Percentiles rank a stretch among this genome's conserved stretches.
phyloP scores from a whole-genome alignment of 805 yeast species.

The Lipomyces mesembrius region DNA sequence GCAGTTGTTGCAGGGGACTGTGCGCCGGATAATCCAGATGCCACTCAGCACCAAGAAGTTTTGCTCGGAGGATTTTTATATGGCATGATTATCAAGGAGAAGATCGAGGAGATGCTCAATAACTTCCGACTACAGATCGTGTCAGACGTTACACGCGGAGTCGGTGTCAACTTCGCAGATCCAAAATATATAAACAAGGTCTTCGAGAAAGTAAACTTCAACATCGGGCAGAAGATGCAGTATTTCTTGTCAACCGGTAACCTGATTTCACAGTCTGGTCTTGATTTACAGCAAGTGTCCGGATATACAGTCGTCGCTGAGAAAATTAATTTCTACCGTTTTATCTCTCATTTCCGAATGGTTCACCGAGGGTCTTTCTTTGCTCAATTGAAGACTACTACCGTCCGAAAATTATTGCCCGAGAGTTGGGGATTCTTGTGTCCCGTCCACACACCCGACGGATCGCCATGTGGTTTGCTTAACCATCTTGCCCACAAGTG shows the following conservation, averaged over 20 bases:
- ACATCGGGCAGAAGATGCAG: constrained; percentile 91
- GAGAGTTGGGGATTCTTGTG: constrained; percentile 99
- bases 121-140: constrained; percentile 73
- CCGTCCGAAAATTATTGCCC: constrained; percentile 93
- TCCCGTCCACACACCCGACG: constrained; percentile 99
- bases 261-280: constrained; percentile 93
- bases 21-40: constrained; percentile 97
- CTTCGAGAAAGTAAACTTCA: constrained; percentile 79
- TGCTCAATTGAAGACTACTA: constrained; percentile 95
- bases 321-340: constrained; percentile 95
- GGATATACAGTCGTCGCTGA: constrained; percentile 99
- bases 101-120: constrained; percentile 88
- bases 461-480: constrained; percentile 97
- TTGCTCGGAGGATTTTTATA: constrained; percentile 93
- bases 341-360: constrained; percentile 98
- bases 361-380: constrained; percentile 99
- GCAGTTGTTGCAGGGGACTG: constrained; percentile 96
- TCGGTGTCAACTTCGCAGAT: constrained; percentile 79
- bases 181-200: constrained; percentile 81
- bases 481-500: constrained; percentile 97
- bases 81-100: constrained; percentile 96
- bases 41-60: constrained; percentile 98
- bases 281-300: constrained; percentile 95
- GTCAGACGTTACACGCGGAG: constrained; percentile 66
- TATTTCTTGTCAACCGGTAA: constrained; percentile 97